Evolutionary conservation across 495 filamentous ascomycete genomes (phyloP).

Genomic region (Staphylotrichum tortipilum): DNA sequence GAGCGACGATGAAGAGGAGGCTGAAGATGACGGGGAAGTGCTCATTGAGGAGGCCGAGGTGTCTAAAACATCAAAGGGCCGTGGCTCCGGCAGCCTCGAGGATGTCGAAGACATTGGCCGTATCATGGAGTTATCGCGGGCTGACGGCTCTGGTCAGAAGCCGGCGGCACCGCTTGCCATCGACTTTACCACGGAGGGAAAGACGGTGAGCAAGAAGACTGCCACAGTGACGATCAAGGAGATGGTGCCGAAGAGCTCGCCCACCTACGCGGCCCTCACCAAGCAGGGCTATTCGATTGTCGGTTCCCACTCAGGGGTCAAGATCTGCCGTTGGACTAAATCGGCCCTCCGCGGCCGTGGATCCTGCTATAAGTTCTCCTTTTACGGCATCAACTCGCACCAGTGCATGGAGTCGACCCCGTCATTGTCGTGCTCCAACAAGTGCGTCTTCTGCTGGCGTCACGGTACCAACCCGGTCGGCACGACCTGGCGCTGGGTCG

Average conservation of each 20-base stretch:
- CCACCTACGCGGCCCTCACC: constrained; percentile 77
- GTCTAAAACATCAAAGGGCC: constrained; percentile 27
- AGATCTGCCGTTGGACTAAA: constrained; percentile 98
- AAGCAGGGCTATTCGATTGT: constrained; percentile 96
- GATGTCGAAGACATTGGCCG: constrained; percentile 82
- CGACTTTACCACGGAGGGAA: constrained; percentile 69
- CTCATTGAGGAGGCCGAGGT: constrained; percentile 36
- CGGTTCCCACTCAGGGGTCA: constrained; percentile 90
- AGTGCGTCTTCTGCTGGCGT: constrained; percentile 98
- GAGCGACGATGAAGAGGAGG: constrained; percentile 65
- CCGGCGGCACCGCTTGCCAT: constrained; percentile 54
- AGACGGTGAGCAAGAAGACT: constrained; percentile 39
- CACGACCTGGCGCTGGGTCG: constrained; percentile 91
- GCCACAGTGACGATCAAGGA: constrained; percentile 53
- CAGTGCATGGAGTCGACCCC: constrained; percentile 97
- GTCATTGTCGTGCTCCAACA: constrained; percentile 91
- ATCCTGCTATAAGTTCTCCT: constrained; percentile 93
- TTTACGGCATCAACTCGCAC: constrained; percentile 93
- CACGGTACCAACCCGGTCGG: constrained; percentile 96
- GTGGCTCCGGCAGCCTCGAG: constrained; percentile 44
- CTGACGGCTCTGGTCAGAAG: constrained; percentile 23
- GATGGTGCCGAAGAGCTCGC: constrained; percentile 87
- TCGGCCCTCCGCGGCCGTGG: constrained; percentile 91
- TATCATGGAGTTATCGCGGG: constrained; percentile 43
- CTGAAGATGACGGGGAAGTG: constrained; percentile 50